Percentiles rank a stretch among this genome's conserved stretches.
phyloP scores from a whole-genome alignment of 2,329 filamentous ascomycete genomes.

The Apiospora koreana region DNA sequence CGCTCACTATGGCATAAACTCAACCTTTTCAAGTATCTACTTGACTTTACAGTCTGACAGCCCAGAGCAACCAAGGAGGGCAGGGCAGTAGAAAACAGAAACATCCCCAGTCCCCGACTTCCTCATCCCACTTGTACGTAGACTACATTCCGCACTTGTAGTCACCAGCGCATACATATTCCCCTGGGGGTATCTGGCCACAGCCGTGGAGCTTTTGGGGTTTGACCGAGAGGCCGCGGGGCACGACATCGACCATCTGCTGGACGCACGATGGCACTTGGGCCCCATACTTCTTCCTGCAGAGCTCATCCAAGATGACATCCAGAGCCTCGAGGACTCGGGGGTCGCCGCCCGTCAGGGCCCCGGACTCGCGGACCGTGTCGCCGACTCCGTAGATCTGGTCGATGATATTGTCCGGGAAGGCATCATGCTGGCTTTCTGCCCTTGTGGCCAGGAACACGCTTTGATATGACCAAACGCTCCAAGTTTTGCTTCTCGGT shows the following conservation, averaged over 20 bases:
- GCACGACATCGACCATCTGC: not conserved
- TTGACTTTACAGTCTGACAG: no score
- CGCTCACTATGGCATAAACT: no score
- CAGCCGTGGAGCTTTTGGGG: no score
- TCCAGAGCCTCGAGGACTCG: not conserved
- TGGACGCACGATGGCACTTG: not conserved
- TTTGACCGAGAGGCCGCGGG: not conserved
- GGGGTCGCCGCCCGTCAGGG: not conserved
- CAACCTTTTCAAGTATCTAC: no score
- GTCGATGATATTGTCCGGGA: not conserved
- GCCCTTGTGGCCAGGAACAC: not conserved
- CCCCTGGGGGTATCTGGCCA: no score
- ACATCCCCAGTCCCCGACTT: no score
- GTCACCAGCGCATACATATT: no score
- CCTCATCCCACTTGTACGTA: no score
- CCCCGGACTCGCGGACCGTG: not conserved
- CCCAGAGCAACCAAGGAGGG: no score
- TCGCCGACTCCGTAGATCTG: not conserved
- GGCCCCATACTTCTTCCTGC: not conserved
- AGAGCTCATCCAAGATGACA: not conserved
- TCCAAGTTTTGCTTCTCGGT: not conserved
- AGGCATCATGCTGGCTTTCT: not conserved
- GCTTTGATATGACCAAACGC: not conserved
- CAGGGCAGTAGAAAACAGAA: no score
- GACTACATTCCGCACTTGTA: no score